A percentile compares a stretch with the other conserved stretches of the same genome.
Conservation (phyloP, 2,329 filamentous ascomycete genomes). For the Cladosporium oxysporum region DNA sequence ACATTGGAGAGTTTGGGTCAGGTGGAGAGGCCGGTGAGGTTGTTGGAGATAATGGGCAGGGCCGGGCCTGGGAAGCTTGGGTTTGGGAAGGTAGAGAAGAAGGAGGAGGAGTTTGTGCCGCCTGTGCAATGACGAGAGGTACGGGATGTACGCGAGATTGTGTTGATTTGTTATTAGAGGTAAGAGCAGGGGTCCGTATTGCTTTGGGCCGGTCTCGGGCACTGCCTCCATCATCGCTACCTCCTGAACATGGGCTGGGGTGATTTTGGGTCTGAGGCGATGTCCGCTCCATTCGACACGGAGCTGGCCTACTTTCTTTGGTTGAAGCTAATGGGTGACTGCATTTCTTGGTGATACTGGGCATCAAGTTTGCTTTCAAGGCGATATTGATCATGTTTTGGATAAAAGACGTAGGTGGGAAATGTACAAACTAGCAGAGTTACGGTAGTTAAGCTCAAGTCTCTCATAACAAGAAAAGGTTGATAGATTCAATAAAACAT, state of each 20-base stretch:
- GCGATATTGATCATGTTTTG: background rate
- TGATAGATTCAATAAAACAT: background rate
- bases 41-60: background rate
- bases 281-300: background rate
- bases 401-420: background rate
- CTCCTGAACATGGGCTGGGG: background rate
- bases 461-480: background rate
- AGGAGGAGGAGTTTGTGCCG: conserved; percentile 19
- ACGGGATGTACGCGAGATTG: background rate
- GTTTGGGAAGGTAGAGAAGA: background rate
- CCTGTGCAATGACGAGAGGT: conserved; percentile 21
- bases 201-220: background rate
- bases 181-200: background rate
- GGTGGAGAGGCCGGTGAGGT: background rate
- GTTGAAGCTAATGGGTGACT: background rate
- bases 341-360: background rate
- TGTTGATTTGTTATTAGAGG: background rate
- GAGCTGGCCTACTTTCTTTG: background rate
- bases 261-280: background rate
- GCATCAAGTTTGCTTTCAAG: background rate
- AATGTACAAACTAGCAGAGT: background rate
- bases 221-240: background rate
- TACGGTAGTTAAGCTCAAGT: background rate
- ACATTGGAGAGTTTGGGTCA: conserved; percentile 30
- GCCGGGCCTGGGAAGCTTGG: background rate